Evolutionary conservation across 352 stramenopile genomes (phyloP).

Genomic region (Phytophthora pseudosyringae): DNA sequence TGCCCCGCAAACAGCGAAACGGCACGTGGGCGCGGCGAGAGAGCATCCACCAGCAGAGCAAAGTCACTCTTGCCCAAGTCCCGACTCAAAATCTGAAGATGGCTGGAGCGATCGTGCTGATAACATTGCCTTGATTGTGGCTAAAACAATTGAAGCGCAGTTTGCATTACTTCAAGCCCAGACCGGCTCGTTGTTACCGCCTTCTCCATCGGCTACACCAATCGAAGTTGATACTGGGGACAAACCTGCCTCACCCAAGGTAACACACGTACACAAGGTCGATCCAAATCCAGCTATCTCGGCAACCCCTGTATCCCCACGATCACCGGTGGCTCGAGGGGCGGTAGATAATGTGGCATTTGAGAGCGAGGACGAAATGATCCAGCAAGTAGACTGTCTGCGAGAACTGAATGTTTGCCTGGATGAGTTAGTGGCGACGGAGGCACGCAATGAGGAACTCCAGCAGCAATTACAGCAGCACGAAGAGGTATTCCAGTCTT

Average conservation of each 20-base stretch:
- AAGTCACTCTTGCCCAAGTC: not conserved
- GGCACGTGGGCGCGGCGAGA: not conserved
- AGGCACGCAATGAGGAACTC: constrained; percentile 60
- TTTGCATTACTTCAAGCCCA: constrained; percentile 44
- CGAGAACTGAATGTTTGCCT: constrained; percentile 72
- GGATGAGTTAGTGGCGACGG: constrained; percentile 59
- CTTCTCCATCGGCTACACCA: not conserved
- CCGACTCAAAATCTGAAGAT: constrained; percentile 3
- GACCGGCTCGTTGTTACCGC: constrained; percentile 1
- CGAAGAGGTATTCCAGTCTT: constrained; percentile 57
- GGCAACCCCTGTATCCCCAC: not conserved
- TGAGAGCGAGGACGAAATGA: constrained; percentile 64
- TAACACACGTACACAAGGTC: not conserved
- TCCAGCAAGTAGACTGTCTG: constrained; percentile 64
- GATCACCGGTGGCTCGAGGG: constrained; percentile 3
- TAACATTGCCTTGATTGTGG: constrained; percentile 48
- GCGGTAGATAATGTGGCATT: constrained; percentile 44
- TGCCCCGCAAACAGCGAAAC: constrained; percentile 2
- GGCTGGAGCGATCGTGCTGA: constrained; percentile 34
- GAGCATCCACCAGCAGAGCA: constrained; percentile 8
- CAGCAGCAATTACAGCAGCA: constrained; percentile 51
- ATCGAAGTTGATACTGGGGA: not conserved
- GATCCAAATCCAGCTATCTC: not conserved
- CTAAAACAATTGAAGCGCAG: constrained; percentile 46
- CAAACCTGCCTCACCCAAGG: not conserved